These are phyloP conservation scores for Xylariales sp. DNA, from an alignment of 2,329 filamentous ascomycete species.

Conservation along the genomic window DNA sequence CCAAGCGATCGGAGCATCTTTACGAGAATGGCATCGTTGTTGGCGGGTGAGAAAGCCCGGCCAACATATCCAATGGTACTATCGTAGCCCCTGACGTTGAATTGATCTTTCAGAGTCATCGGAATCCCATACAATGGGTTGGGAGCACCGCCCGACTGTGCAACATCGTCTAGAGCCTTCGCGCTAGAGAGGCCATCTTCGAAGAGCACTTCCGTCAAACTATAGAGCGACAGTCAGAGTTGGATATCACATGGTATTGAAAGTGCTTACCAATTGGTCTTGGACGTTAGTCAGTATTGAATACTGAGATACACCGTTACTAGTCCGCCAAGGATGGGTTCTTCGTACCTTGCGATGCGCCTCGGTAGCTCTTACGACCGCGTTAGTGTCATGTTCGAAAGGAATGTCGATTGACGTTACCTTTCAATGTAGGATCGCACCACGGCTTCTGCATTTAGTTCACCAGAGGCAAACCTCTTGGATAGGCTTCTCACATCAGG, in stretches of 20 bases:
- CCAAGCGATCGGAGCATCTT: slow-evolving; percentile 43
- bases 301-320: no score
- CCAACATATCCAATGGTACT: slow-evolving; percentile 55
- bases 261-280: slow-evolving; percentile 5
- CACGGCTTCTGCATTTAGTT: neutral
- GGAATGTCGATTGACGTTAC: neutral
- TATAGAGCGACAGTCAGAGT: neutral
- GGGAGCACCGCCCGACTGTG: slow-evolving; percentile 10
- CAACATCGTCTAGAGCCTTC: slow-evolving; percentile 18
- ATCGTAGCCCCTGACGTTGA: slow-evolving; percentile 53
- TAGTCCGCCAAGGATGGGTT: no score
- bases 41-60: slow-evolving; percentile 42
- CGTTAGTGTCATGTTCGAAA: neutral
- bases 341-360: slow-evolving; percentile 32
- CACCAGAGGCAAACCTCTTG: neutral
- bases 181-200: slow-evolving; percentile 18
- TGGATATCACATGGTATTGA: no score
- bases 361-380: slow-evolving; percentile 19
- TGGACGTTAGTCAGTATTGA: no score
- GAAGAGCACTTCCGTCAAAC: slow-evolving; percentile 23
- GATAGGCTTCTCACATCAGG: neutral
- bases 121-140: slow-evolving; percentile 23
- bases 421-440: slow-evolving; percentile 1
- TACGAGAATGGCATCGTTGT: slow-evolving; percentile 44
- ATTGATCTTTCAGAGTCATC: slow-evolving; percentile 52